Conservation (phyloP, 352 stramenopile genomes). For the Nothophytophthora sp. region DNA sequence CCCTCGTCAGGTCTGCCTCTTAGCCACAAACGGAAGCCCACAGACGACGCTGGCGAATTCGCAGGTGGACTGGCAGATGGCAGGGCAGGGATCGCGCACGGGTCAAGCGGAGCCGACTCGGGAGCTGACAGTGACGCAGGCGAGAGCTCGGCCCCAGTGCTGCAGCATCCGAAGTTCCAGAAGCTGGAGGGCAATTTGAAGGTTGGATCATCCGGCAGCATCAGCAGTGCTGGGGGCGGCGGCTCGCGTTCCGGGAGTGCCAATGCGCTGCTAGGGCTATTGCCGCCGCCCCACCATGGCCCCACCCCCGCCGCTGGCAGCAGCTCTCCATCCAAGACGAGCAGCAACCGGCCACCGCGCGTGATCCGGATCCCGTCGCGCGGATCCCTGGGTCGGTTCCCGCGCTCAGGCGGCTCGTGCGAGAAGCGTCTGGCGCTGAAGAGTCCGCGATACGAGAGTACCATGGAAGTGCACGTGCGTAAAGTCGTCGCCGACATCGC, state of each 20-base stretch:
- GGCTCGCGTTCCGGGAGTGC: constrained; percentile 34
- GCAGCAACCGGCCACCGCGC: constrained; percentile 38
- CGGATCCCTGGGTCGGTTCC: constrained; percentile 36
- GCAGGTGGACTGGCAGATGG: constrained; percentile 13
- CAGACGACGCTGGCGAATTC: constrained; percentile 33
- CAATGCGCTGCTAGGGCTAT: constrained; percentile 37
- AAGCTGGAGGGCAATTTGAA: constrained; percentile 48
- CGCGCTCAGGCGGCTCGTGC: constrained; percentile 25
- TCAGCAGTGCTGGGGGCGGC: constrained; percentile 32
- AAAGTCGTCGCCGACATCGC: constrained; percentile 69
- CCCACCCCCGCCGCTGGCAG: constrained; percentile 18
- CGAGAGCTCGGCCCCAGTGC: constrained; percentile 23
- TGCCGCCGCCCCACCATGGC: constrained; percentile 37
- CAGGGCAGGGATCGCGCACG: neutral
- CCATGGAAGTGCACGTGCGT: constrained; percentile 70
- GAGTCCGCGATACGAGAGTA: constrained; percentile 70
- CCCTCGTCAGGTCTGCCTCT: constrained; percentile 13
- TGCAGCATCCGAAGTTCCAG: constrained; percentile 53
- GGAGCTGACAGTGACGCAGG: constrained; percentile 28
- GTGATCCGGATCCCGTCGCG: constrained; percentile 48
- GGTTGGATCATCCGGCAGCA: constrained; percentile 43
- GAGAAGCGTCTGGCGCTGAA: constrained; percentile 65
- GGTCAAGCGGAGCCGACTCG: constrained; percentile 15
- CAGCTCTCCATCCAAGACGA: constrained; percentile 37
- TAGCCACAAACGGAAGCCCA: constrained; percentile 60